Percentiles rank a stretch among this genome's conserved stretches.
These are phyloP conservation scores for Globisporangium takayamanum DNA, from an alignment of 352 stramenopile species.

Conservation along the genomic window DNA sequence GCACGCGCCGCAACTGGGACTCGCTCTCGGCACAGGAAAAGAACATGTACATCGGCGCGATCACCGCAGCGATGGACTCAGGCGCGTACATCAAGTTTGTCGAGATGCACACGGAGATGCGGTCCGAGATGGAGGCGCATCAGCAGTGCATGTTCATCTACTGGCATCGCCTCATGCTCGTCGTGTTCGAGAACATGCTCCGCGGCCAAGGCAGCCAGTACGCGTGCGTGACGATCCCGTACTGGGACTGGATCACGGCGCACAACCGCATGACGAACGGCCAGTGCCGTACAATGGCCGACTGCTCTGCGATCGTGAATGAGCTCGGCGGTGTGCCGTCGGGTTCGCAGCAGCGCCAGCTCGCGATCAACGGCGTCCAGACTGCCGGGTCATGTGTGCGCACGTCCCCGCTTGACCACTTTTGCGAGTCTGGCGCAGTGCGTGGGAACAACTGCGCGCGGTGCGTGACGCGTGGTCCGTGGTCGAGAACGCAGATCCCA, in stretches of 20 bases:
- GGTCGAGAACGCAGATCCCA: conserved; percentile 17
- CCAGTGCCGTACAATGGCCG: conserved; percentile 25
- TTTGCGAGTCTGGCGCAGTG: too few relatives aligned
- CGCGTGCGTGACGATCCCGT: conserved; percentile 53
- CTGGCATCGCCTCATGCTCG: conserved; percentile 57
- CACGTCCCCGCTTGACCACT: too few relatives aligned
- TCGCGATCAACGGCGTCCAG: conserved; percentile 18
- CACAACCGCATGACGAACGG: conserved; percentile 14
- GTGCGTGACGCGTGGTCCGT: conserved; percentile 27
- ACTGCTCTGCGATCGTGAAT: conserved; percentile 28
- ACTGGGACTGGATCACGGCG: conserved; percentile 45
- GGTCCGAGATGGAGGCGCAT: conserved; percentile 44
- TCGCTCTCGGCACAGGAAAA: conserved; percentile 12
- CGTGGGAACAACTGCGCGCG: conserved; percentile 20
- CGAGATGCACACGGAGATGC: conserved; percentile 43
- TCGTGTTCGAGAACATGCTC: conserved; percentile 75
- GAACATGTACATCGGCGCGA: conserved; percentile 12
- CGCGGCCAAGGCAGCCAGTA: conserved; percentile 31
- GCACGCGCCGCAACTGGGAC: conserved; percentile 21
- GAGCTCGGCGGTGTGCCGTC: conserved; percentile 29
- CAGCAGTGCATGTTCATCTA: conserved; percentile 63
- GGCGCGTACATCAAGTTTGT: conserved; percentile 43
- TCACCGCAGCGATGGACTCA: conserved; percentile 20
- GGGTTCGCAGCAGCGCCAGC: conserved; percentile 25
- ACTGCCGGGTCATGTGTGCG: conserved; percentile 1